These are phyloP conservation scores for Pseudocercospora musae DNA, from an alignment of 2,329 filamentous ascomycete species.

Conservation along the genomic window DNA sequence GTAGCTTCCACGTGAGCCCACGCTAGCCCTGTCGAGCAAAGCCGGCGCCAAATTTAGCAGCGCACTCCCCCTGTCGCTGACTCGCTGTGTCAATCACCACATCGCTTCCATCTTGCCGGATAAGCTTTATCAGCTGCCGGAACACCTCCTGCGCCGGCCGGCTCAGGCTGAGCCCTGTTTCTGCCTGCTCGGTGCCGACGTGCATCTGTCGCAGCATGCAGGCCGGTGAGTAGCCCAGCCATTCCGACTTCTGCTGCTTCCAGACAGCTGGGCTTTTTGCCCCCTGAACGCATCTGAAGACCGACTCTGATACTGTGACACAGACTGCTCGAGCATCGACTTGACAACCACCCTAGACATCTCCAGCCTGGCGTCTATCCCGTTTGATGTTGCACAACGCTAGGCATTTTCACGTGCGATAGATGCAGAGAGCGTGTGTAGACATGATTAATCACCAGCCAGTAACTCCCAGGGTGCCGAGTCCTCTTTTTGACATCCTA, in stretches of 20 bases:
- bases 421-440: too few species aligned
- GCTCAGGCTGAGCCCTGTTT: too few species aligned
- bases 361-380: too few species aligned
- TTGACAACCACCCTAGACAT: too few species aligned
- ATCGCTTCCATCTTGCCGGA: neutral
- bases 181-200: neutral
- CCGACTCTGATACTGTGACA: neutral
- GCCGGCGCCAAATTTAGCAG: neutral
- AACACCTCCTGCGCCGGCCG: neutral
- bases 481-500: too few species aligned
- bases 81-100: neutral
- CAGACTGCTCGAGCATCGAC: neutral
- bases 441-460: too few species aligned
- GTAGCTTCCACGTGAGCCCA: neutral
- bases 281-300: neutral
- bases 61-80: too few species aligned
- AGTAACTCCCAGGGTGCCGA: too few species aligned
- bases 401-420: neutral
- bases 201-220: neutral
- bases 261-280: neutral
- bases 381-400: neutral
- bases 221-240: neutral
- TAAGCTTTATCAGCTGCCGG: neutral
- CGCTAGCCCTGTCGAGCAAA: neutral
- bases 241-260: neutral